These are phyloP conservation scores for Acacia pycnantha DNA, from an alignment of 331 rosid species.

Conservation along the genomic window DNA sequence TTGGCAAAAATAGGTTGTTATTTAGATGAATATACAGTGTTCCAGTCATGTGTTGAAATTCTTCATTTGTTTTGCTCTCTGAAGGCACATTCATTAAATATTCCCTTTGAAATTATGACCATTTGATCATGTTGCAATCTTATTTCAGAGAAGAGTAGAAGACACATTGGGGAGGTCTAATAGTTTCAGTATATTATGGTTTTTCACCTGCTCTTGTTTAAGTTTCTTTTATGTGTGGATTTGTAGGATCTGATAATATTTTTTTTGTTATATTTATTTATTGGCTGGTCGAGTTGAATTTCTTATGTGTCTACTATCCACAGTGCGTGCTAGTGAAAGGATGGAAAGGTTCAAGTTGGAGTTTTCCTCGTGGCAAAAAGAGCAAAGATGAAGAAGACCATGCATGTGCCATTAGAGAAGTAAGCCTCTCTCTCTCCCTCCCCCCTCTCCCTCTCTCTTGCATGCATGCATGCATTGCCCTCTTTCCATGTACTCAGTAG, in stretches of 20 bases:
- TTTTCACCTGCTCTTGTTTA: neutral
- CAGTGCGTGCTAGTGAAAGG: slow-evolving; percentile 77
- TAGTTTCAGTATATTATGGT: neutral
- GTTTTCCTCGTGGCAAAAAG: slow-evolving; percentile 80
- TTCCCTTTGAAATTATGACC: neutral
- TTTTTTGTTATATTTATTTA: neutral
- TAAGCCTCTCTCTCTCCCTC: slow-evolving; percentile 25
- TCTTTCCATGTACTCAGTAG: slow-evolving; percentile 4
- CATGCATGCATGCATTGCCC: neutral
- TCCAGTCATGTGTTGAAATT: neutral
- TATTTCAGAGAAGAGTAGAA: neutral
- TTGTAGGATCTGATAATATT: neutral
- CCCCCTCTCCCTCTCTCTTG: neutral
- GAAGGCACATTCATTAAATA: neutral
- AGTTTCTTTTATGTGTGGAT: neutral
- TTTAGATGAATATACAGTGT: neutral
- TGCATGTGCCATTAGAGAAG: slow-evolving; percentile 90
- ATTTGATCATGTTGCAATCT: neutral
- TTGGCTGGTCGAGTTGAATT: neutral
- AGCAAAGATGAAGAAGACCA: slow-evolving; percentile 74
- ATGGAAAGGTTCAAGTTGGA: slow-evolving; percentile 86
- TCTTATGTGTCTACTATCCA: slow-evolving; percentile 17
- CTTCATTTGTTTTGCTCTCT: neutral
- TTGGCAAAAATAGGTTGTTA: neutral
- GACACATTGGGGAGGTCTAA: neutral